Conservation (phyloP, 2,329 filamentous ascomycete genomes). For the Bretziella fagacearum region DNA sequence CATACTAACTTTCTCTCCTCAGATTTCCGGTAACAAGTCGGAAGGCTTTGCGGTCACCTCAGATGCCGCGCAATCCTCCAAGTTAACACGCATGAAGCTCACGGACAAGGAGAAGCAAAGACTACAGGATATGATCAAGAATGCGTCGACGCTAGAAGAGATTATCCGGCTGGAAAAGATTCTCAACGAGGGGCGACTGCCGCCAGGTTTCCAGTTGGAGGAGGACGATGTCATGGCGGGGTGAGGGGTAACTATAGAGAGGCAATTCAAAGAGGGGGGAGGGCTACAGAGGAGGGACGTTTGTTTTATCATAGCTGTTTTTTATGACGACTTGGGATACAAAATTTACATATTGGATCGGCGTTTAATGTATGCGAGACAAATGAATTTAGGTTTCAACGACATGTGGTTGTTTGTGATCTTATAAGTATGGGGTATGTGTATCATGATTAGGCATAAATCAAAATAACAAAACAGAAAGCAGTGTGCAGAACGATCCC, state of each 20-base stretch:
- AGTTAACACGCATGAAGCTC: conserved; percentile 63
- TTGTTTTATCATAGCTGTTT: conserved; percentile 5
- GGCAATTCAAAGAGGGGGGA: not conserved
- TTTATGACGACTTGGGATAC: conserved; percentile 4
- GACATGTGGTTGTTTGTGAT: too few species aligned
- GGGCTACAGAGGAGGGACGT: not conserved
- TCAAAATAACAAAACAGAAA: conserved; percentile 18
- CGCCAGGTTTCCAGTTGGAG: conserved; percentile 42
- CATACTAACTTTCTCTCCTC: conserved; percentile 13
- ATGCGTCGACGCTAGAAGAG: conserved; percentile 77
- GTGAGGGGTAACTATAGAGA: too few species aligned
- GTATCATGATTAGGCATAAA: not conserved
- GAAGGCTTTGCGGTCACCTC: conserved; percentile 38
- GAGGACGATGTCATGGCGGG: conserved; percentile 43
- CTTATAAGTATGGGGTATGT: not conserved
- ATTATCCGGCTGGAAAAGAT: conserved; percentile 84
- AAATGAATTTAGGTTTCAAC: not conserved
- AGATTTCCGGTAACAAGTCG: conserved; percentile 75
- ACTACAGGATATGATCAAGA: conserved; percentile 72
- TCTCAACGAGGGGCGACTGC: conserved; percentile 73
- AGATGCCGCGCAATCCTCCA: conserved; percentile 26
- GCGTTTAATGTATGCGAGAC: conserved; percentile 5
- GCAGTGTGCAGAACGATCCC: not conserved
- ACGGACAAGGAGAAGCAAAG: conserved; percentile 77
- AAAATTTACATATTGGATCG: conserved; percentile 1